phyloP scores from a whole-genome alignment of 345 rosid genomes.

The Euphorbia tirucalli region DNA sequence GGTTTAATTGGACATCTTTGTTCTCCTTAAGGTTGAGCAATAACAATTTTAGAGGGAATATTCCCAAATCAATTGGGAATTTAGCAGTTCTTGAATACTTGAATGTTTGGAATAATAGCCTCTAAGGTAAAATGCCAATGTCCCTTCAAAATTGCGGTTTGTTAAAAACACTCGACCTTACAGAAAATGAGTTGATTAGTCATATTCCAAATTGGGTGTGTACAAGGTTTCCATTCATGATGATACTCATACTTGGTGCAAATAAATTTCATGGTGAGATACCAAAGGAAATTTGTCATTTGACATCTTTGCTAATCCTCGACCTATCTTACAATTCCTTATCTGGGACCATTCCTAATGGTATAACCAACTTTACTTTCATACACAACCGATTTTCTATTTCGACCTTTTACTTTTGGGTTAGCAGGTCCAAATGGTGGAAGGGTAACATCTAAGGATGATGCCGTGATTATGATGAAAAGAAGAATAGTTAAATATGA shows the following conservation, averaged over 20 bases:
- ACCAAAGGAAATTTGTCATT: neutral
- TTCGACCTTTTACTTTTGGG: neutral
- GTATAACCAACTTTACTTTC: slow-evolving; percentile 3
- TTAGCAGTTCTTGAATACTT: neutral
- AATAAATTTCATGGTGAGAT: slow-evolving; percentile 10
- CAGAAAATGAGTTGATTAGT: neutral
- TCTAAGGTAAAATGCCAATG: slow-evolving; percentile 6
- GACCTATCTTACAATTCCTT: slow-evolving; percentile 13
- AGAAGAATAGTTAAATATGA: neutral
- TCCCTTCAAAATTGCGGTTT: neutral
- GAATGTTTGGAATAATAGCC: slow-evolving; percentile 1
- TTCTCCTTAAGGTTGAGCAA: no score
- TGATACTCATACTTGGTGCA: slow-evolving; percentile 4
- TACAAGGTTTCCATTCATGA: neutral
- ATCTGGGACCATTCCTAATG: neutral
- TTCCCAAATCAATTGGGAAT: slow-evolving; percentile 14
- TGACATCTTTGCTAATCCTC: neutral
- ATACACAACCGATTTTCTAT: slow-evolving; percentile 11
- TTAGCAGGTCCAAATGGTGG: neutral
- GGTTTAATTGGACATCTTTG: no score
- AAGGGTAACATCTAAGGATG: neutral
- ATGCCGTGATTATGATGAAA: neutral
- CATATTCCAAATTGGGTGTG: slow-evolving; percentile 11
- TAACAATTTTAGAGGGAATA: no score
- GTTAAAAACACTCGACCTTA: neutral